Evolutionary conservation across 179 eudicot species (phyloP).

Genomic region (Nepenthes alata): DNA sequence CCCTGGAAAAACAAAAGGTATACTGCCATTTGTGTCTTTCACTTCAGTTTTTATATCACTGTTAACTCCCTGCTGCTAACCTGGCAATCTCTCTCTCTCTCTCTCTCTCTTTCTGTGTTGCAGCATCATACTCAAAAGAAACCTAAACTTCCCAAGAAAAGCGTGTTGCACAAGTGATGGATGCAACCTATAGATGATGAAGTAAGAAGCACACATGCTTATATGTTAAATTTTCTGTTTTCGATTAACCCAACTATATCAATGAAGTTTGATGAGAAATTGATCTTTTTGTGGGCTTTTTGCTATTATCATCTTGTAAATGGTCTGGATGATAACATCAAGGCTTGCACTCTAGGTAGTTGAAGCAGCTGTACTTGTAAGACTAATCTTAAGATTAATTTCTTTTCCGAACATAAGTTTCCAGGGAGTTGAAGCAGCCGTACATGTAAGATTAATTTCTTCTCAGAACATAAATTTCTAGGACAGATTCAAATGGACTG

Average conservation of each 20-base stretch:
- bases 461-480: too few relatives aligned
- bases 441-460: too few relatives aligned
- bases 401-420: too few relatives aligned
- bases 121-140: constrained; percentile 64
- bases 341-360: too few relatives aligned
- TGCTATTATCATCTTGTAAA: too few relatives aligned
- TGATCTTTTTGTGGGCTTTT: too few relatives aligned
- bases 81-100: neutral
- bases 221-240: neutral
- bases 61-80: neutral
- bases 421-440: too few relatives aligned
- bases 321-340: too few relatives aligned
- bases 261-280: neutral
- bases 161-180: constrained; percentile 72
- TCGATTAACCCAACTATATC: neutral
- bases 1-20: constrained; percentile 76
- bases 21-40: neutral
- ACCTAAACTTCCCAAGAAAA: constrained; percentile 48
- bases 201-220: neutral
- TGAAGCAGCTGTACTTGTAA: too few relatives aligned
- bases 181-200: neutral
- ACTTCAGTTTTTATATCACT: neutral
- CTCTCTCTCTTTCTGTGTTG: neutral
- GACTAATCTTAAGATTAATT: too few relatives aligned
- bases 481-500: too few relatives aligned